These are phyloP conservation scores for Lactifluus pinguis DNA, from an alignment of 768 basidiomycete genomes.

Conservation along the genomic window DNA sequence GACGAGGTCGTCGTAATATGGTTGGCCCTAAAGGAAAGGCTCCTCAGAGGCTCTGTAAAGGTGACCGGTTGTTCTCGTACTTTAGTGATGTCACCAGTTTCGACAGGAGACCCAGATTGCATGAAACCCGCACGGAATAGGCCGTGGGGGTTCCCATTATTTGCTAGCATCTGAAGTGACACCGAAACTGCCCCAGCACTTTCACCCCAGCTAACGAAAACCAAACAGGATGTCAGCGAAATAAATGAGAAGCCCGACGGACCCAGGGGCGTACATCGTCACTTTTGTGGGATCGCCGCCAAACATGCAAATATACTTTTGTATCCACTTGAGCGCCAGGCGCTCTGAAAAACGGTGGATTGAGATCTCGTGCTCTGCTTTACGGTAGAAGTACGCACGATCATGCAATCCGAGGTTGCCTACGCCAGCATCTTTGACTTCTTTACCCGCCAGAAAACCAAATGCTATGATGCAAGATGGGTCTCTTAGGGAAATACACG, in stretches of 20 bases:
- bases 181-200: slow-evolving; percentile 44
- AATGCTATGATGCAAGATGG: slow-evolving; percentile 26
- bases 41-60: not conserved
- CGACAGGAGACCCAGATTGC: slow-evolving; percentile 19
- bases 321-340: slow-evolving; percentile 55
- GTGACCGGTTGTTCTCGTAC: slow-evolving; percentile 15
- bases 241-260: not conserved
- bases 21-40: slow-evolving; percentile 22
- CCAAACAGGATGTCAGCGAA: not conserved
- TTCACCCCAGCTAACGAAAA: slow-evolving; percentile 36
- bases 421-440: too few species aligned
- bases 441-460: slow-evolving; percentile 40
- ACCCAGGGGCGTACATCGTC: slow-evolving; percentile 34
- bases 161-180: slow-evolving; percentile 34
- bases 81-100: slow-evolving; percentile 26
- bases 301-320: slow-evolving; percentile 52
- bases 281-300: slow-evolving; percentile 57
- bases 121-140: not conserved
- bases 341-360: slow-evolving; percentile 33
- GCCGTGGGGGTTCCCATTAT: slow-evolving; percentile 28
- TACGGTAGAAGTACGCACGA: slow-evolving; percentile 31
- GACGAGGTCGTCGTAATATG: slow-evolving; percentile 35
- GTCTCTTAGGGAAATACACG: not conserved
- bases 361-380: not conserved
- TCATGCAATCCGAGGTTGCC: slow-evolving; percentile 37